Conservation (phyloP, 208 protist genomes). For the Chromosphaera perkinsii region DNA sequence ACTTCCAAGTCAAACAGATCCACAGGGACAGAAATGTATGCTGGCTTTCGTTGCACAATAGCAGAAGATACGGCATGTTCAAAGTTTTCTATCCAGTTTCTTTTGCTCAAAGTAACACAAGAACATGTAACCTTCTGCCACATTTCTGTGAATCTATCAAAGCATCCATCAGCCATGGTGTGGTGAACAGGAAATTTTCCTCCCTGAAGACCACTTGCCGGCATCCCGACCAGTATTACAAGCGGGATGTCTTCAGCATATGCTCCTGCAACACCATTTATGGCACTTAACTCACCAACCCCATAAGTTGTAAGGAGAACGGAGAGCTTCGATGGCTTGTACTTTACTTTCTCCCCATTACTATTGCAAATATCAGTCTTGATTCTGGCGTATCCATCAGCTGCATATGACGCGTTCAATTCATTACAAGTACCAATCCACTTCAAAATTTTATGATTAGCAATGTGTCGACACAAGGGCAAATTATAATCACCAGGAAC, state of each 20-base stretch:
- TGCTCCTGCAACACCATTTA: conserved; percentile 5
- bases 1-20: too few relatives aligned
- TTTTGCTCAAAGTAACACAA: too few relatives aligned
- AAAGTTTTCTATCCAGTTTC: too few relatives aligned
- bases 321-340: too few relatives aligned
- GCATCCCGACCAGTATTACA: not conserved
- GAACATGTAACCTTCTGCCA: too few relatives aligned
- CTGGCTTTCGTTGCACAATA: too few relatives aligned
- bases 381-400: conserved; percentile 2
- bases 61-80: too few relatives aligned
- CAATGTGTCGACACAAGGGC: not conserved
- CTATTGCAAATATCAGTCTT: too few relatives aligned
- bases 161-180: conserved; percentile 3
- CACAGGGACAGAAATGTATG: too few relatives aligned
- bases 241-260: conserved; percentile 1
- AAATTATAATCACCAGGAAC: conserved; percentile 16
- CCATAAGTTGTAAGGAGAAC: not conserved
- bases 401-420: conserved; percentile 4
- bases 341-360: too few relatives aligned
- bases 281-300: not conserved
- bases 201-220: not conserved
- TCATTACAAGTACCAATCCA: conserved; percentile 4
- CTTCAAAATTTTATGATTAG: not conserved
- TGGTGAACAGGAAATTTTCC: conserved; percentile 3
- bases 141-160: not conserved